Evolutionary conservation across 345 rosid genomes (phyloP).

Genomic region (Arabis hirsuta): DNA sequence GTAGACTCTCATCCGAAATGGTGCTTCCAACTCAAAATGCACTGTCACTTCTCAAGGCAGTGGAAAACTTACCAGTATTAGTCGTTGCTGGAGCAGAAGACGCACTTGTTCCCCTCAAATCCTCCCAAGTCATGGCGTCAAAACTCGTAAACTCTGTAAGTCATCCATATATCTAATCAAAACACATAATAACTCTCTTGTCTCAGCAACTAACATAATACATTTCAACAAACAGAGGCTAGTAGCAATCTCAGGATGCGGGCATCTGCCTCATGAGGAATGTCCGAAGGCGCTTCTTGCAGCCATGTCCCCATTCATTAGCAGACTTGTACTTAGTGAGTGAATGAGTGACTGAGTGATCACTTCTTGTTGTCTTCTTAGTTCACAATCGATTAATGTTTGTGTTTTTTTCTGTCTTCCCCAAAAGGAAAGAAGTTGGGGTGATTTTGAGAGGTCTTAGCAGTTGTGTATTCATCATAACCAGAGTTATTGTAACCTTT

Average conservation of each 20-base stretch:
- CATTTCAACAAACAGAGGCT: slow-evolving; percentile 66
- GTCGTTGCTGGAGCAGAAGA: slow-evolving; percentile 91
- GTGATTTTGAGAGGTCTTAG: slow-evolving; percentile 32
- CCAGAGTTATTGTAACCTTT: slow-evolving; percentile 37
- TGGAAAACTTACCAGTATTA: slow-evolving; percentile 70
- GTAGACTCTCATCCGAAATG: slow-evolving; percentile 82
- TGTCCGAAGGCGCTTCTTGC: slow-evolving; percentile 93
- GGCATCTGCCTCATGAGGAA: slow-evolving; percentile 98
- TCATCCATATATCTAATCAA: slow-evolving; percentile 21
- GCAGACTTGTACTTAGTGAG: slow-evolving; percentile 58
- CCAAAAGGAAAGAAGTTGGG: slow-evolving; percentile 39
- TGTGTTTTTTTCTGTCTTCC: slow-evolving; percentile 14
- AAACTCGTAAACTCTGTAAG: slow-evolving; percentile 93
- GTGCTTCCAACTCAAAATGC: slow-evolving; percentile 70
- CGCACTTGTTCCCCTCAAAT: slow-evolving; percentile 77
- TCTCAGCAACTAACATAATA: slow-evolving; percentile 14
- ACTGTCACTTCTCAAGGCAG: slow-evolving; percentile 60
- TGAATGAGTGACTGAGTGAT: slow-evolving; percentile 49
- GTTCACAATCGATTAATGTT: slow-evolving; percentile 39
- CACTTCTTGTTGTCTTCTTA: slow-evolving; percentile 42
- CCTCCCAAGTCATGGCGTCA: slow-evolving; percentile 84
- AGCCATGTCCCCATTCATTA: slow-evolving; percentile 77
- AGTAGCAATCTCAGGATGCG: slow-evolving; percentile 93
- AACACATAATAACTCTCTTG: slow-evolving; percentile 19
- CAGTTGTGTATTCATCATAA: slow-evolving; percentile 26